Conservation (phyloP, 2,329 filamentous ascomycete species). For the Xylariaceae sp. region DNA sequence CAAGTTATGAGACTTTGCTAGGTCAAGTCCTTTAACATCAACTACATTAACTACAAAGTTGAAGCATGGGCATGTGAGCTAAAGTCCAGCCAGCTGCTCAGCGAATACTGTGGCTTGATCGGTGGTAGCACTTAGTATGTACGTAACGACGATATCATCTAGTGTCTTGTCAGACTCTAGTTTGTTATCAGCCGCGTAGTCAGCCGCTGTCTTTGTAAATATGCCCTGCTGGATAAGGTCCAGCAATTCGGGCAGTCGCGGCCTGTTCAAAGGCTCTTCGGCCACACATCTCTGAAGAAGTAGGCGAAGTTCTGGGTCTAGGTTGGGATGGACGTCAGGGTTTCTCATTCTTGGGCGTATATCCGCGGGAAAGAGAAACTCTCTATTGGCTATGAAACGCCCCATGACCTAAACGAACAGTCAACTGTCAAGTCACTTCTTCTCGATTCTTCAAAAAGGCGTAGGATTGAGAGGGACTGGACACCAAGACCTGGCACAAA, state of each 20-base stretch:
- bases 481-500: background rate
- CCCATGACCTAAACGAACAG: background rate
- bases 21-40: no score
- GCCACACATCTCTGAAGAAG: background rate
- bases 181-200: background rate
- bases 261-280: background rate
- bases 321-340: background rate
- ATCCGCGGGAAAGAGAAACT: background rate
- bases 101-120: no score
- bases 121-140: background rate
- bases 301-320: background rate
- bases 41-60: no score
- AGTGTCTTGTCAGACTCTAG: background rate
- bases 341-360: background rate
- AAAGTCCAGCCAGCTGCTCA: no score
- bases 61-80: no score
- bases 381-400: background rate
- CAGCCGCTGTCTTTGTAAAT: background rate
- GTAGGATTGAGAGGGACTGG: background rate
- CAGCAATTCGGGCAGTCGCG: background rate
- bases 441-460: background rate
- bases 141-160: background rate
- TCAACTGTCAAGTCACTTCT: background rate
- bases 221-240: background rate
- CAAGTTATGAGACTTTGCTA: no score